Conservation (phyloP, 2,329 filamentous ascomycete genomes). For the Colletotrichum lupini region DNA sequence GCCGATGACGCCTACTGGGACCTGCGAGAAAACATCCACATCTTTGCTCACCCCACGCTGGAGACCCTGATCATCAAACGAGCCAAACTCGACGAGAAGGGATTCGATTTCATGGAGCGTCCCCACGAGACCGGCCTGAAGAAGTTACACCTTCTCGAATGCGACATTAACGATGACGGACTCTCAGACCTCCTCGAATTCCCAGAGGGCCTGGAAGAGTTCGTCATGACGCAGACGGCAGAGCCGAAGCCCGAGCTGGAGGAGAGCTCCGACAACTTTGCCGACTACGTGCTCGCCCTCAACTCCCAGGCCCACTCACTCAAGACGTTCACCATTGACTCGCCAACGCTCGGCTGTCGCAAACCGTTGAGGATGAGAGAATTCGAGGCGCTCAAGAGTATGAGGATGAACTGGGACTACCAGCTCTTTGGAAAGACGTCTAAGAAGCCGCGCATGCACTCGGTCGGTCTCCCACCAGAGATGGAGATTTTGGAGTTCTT, state of each 20-base stretch:
- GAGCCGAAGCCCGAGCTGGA: slow-evolving; percentile 54
- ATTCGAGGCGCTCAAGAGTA: slow-evolving; percentile 52
- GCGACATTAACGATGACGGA: slow-evolving; percentile 59
- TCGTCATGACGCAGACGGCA: slow-evolving; percentile 57
- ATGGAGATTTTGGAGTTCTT: slow-evolving; percentile 59
- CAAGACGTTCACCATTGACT: slow-evolving; percentile 58
- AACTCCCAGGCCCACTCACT: slow-evolving; percentile 53
- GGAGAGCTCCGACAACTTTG: slow-evolving; percentile 58
- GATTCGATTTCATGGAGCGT: slow-evolving; percentile 59
- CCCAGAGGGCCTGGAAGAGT: slow-evolving; percentile 56
- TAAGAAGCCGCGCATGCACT: slow-evolving; percentile 57
- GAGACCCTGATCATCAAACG: slow-evolving; percentile 56
- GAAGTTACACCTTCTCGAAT: slow-evolving; percentile 58
- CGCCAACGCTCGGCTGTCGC: slow-evolving; percentile 50
- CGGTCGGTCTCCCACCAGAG: slow-evolving; percentile 58
- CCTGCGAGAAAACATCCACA: slow-evolving; percentile 62
- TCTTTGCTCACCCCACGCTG: slow-evolving; percentile 61
- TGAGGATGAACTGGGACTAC: slow-evolving; percentile 59
- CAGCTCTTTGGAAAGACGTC: slow-evolving; percentile 59
- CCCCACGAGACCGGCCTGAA: slow-evolving; percentile 58
- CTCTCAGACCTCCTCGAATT: slow-evolving; percentile 52
- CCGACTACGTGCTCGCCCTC: slow-evolving; percentile 59
- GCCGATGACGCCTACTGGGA: slow-evolving; percentile 59
- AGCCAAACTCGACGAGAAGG: slow-evolving; percentile 58
- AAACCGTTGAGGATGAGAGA: slow-evolving; percentile 56